Conservation (phyloP, 345 rosid species). For the Lepidium africanum region DNA sequence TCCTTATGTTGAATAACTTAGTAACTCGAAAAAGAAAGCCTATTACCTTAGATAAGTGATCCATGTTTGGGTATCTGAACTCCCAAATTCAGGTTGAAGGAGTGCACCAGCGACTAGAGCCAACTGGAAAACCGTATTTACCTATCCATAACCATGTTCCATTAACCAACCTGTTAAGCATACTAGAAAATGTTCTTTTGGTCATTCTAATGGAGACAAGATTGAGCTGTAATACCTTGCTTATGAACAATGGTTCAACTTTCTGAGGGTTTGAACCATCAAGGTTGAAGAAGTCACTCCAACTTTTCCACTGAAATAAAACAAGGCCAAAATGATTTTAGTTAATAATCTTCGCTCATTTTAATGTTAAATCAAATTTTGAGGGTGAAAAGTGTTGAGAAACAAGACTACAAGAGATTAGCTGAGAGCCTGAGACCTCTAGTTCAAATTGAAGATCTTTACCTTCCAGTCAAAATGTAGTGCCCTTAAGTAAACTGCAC, state of each 20-base stretch:
- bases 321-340: conserved; percentile 2
- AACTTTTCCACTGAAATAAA: conserved; percentile 56
- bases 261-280: conserved; percentile 66
- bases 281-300: conserved; percentile 74
- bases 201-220: neutral
- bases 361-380: neutral
- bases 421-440: neutral
- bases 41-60: conserved; percentile 73
- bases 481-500: conserved; percentile 74
- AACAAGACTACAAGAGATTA: neutral
- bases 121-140: conserved; percentile 89
- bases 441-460: conserved; percentile 13
- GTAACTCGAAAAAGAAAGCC: neutral
- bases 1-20: neutral
- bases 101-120: conserved; percentile 79
- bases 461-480: conserved; percentile 73
- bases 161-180: neutral
- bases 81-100: conserved; percentile 88
- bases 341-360: neutral
- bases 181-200: neutral
- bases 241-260: conserved; percentile 80
- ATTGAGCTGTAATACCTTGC: conserved; percentile 50
- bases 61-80: conserved; percentile 49
- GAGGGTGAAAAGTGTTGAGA: neutral
- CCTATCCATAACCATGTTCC: conserved; percentile 34